Evolutionary conservation across 2,329 filamentous ascomycete species (phyloP), one percentile per base, ranked within the genome.

Genomic region (Cercospora sesami): DNA sequence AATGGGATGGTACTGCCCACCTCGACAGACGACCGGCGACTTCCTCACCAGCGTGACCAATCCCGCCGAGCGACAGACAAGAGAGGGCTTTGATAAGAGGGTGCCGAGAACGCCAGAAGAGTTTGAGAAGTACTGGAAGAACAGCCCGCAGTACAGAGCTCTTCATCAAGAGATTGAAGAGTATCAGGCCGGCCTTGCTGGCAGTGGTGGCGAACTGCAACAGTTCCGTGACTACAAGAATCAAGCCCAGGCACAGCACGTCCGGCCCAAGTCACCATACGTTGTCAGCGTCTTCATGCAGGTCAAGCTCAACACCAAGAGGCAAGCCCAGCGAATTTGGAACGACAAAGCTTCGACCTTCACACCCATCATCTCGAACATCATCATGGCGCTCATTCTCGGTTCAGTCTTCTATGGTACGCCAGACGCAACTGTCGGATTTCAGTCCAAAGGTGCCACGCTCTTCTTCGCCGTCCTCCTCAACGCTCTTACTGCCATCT

Each of bases 1-100:
- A 12, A 86, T 90, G 78, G 91, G 91, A 48, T 94, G 87, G 84
- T 77, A 85, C 36, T 92, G 90, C 72, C 89, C 89, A 0, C 78
- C 83, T 2, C 84, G 90, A 2, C 89, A 91, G 75, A 91, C 89
- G 0, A 89, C 86, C 0, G 87, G 85, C 1, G 90, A 92, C 73
- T 92, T 92, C 74, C 80, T 92, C 10, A 92, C 90, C 0, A 88
- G 87, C 0, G 81, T 92, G 28, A 91, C 90, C 0, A 90, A 89
- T 72, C 87, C 88, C 0, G 76, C 80, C 0, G 89, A 91, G 77
- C 84, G 90, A 31, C 79, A 80, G 57, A 78, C 85, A 0, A 81
- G 82, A 1, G 73, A 82, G 6, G 90, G 90, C 0, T 89, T 86
- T 78, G 88, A 91, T 72, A 78, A 82, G 65, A 81, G 81, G 59